Evolutionary conservation across 768 basidiomycete species (phyloP).

Genomic region (Suillus occidentalis): DNA sequence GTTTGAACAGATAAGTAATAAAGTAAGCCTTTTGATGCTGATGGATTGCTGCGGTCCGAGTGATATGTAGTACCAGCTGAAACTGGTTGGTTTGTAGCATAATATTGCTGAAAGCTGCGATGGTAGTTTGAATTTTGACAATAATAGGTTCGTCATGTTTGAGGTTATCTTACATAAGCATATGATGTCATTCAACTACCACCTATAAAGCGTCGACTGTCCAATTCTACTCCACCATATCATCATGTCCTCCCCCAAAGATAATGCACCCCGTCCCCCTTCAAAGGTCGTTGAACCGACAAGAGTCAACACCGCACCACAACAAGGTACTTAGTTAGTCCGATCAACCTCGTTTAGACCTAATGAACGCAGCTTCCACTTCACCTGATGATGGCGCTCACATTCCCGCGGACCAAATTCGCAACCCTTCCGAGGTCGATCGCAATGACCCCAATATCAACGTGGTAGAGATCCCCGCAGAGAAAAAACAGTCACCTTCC

Average conservation of each 20-base stretch:
- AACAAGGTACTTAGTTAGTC: conserved; percentile 37
- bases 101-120: no score
- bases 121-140: no score
- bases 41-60: no score
- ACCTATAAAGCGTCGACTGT: not conserved
- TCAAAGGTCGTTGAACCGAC: conserved; percentile 29
- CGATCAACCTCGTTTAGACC: not conserved
- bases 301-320: conserved; percentile 28
- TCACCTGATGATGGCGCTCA: conserved; percentile 36
- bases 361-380: conserved; percentile 30
- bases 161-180: not conserved
- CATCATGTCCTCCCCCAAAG: not conserved
- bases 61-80: no score
- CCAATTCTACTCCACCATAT: not conserved
- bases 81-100: no score
- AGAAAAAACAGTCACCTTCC: conserved; percentile 33
- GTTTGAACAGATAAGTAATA: no score
- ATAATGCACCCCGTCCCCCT: conserved; percentile 14
- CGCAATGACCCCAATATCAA: conserved; percentile 26
- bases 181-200: conserved; percentile 3
- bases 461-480: conserved; percentile 25
- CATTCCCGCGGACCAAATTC: conserved; percentile 30
- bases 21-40: no score
- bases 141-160: no score
- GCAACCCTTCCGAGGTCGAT: conserved; percentile 26